Conservation (phyloP, 2,329 filamentous ascomycete species). For the Neoscytalidium dimidiatum region DNA sequence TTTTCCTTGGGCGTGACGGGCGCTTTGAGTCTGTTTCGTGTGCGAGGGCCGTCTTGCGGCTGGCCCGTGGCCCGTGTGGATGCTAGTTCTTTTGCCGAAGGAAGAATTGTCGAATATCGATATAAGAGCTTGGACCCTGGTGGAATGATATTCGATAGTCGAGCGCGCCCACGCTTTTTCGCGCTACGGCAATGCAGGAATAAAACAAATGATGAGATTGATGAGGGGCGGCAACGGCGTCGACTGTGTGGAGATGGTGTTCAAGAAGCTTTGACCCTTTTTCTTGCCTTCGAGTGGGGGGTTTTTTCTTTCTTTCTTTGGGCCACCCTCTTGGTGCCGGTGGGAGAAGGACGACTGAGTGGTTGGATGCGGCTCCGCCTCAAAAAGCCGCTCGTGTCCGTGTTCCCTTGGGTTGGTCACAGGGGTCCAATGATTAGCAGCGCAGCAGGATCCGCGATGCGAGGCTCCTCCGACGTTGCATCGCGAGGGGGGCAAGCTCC, state of each 20-base stretch:
- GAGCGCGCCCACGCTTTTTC: neutral
- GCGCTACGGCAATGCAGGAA: neutral
- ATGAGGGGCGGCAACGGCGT: neutral
- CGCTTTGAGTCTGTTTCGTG: neutral
- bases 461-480: neutral
- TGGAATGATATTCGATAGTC: conserved; percentile 12
- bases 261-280: neutral
- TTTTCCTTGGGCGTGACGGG: neutral
- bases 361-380: neutral
- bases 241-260: neutral
- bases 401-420: neutral
- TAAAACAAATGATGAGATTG: neutral
- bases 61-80: neutral
- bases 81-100: neutral
- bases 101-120: neutral
- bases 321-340: neutral
- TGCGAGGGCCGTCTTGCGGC: neutral
- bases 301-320: neutral
- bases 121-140: neutral
- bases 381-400: neutral
- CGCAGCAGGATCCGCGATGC: neutral
- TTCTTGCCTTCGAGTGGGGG: too few relatives aligned
- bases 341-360: neutral
- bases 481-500: neutral
- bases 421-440: neutral